Base-by-base conservation (phyloP, 1,284 basidiomycete genomes). In the Cryptococcus maquisensis region DNA sequence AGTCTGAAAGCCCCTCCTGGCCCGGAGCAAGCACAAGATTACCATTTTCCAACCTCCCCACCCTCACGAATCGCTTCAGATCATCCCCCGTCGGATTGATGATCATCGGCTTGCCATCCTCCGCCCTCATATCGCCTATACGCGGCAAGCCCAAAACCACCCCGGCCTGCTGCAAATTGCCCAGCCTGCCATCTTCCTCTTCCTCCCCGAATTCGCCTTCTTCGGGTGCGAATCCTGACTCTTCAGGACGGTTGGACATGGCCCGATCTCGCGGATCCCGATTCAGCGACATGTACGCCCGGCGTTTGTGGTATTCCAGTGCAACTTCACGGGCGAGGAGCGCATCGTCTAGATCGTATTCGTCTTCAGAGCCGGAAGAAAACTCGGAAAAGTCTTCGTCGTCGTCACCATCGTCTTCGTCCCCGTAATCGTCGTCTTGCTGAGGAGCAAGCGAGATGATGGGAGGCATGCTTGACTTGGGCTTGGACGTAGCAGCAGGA, bases 21-120 rank as follows among this genome's bases (percentile, higher is more conserved):
- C 67, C 72, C 0, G 64, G 69, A 20, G 72, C 74, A 16, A 75
- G 58, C n/a, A 76, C 66, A 9, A 76, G 55, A 59, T 73, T 69
- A 39, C 74, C 74, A 63, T 76, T 74, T 44, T 74, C 72, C 23
- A 69, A 56, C 41, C 64, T 65, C 0, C 74, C 74, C 9, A 76
- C 71, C 15, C 72, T 63, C n/a, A 76, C 55, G 49, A 67, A 72
- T 40, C 66, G 60, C 54, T 61, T 57, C 45, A 72, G 43, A 55
- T 72, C 69, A 43, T 71, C 69, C 10, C 69, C 66, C 2, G 68
- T 72, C 3, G 72, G 72, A 51, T 73, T 72, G 45, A 72, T 58
- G 38, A 73, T 74, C 35, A 63, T 61, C 43, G 66, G 61, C 49
- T 51, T 53, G 23, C 56, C 48, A 21, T 46, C 53, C 18, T 54